Percentiles rank a stretch among this genome's conserved stretches.
Conservation (phyloP, 139 green algal genomes). For the Chlamydomonas sp. region DNA sequence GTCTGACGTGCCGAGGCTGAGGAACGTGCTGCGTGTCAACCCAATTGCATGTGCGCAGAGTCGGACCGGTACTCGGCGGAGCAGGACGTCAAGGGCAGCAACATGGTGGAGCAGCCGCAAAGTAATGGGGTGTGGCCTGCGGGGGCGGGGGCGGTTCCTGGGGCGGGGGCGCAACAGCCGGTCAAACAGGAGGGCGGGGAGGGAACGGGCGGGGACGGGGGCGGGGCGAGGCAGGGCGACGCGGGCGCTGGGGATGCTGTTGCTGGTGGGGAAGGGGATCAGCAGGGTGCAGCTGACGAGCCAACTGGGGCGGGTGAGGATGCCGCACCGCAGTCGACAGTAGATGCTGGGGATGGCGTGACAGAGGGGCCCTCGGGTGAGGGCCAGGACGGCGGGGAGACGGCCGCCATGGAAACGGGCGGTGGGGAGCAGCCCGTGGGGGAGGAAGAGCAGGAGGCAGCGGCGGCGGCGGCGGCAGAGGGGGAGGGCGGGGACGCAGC, state of each 20-base stretch:
- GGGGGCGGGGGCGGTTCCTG: neutral
- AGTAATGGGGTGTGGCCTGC: conserved; percentile 29
- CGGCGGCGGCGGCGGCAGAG: neutral
- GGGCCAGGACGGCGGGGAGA: neutral
- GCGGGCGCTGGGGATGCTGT: too few species aligned
- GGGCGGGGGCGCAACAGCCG: too few species aligned
- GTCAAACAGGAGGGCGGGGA: too few species aligned
- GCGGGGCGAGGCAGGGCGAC: too few species aligned
- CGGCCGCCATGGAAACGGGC: neutral
- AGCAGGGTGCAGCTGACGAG: too few species aligned
- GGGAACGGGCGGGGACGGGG: too few species aligned
- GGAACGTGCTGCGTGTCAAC: neutral
- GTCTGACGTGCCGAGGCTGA: too few species aligned
- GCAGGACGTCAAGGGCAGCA: conserved; percentile 42
- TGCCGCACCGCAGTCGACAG: too few species aligned
- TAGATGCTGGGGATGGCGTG: too few species aligned
- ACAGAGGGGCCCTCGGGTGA: too few species aligned
- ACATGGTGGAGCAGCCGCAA: conserved; percentile 45
- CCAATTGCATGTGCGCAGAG: neutral
- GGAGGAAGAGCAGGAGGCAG: neutral
- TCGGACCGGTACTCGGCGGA: conserved; percentile 39
- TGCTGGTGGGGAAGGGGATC: too few species aligned
- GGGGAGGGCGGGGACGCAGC: neutral
- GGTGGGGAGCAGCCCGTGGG: neutral
- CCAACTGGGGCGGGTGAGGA: too few species aligned